Percentiles rank a stretch among this genome's conserved stretches.
Evolutionary conservation across 257 asterid genomes (phyloP).

Genomic region (Solanum pinnatisectum): DNA sequence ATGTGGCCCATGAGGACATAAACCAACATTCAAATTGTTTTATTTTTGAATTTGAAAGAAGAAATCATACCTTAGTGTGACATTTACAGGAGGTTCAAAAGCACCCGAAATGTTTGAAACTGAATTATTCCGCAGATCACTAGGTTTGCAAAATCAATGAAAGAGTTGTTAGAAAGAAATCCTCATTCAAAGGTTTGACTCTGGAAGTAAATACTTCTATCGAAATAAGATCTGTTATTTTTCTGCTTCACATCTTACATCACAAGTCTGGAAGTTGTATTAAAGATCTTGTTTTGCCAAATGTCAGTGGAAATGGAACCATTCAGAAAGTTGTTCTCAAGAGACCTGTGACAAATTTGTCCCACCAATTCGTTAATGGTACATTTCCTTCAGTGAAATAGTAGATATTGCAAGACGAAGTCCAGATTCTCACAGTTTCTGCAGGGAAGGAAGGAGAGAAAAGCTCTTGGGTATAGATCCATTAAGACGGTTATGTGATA

Average conservation of each 20-base stretch:
- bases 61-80: conserved; percentile 27
- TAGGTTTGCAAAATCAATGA: conserved; percentile 5
- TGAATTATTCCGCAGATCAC: conserved; percentile 28
- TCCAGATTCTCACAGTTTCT: conserved; percentile 30
- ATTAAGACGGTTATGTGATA: conserved; percentile 27
- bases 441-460: conserved; percentile 28
- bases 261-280: conserved; percentile 15
- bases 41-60: not conserved
- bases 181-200: not conserved
- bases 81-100: conserved; percentile 34
- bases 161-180: conserved; percentile 4
- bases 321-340: conserved; percentile 27
- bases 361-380: not conserved
- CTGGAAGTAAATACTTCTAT: not conserved
- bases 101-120: conserved; percentile 23
- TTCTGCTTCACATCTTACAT: conserved; percentile 16
- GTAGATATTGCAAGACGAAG: not conserved
- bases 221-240: not conserved
- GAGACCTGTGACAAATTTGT: conserved; percentile 21
- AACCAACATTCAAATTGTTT: not conserved
- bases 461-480: conserved; percentile 35
- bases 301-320: conserved; percentile 25
- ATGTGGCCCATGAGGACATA: not conserved
- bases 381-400: not conserved
- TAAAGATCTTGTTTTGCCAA: conserved; percentile 31